These are phyloP conservation scores for Cryptococcus floricola DNA, from an alignment of 1,284 basidiomycete species.

Conservation along the genomic window DNA sequence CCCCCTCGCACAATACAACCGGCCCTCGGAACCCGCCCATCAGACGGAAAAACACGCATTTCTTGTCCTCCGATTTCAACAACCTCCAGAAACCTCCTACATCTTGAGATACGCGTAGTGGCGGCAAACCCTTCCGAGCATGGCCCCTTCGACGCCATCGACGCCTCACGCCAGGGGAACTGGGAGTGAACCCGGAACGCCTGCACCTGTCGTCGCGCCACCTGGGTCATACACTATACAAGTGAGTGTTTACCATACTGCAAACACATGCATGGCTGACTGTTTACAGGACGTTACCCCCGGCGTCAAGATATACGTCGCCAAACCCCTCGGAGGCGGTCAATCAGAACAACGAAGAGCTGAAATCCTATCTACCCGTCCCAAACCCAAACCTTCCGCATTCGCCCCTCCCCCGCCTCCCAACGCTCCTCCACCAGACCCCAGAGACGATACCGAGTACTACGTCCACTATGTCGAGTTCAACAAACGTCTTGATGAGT, in stretches of 20 bases:
- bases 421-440: slow-evolving; percentile 47
- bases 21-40: background rate
- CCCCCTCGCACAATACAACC: background rate
- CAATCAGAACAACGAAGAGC: slow-evolving; percentile 81
- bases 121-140: slow-evolving; percentile 11
- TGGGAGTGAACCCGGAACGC: slow-evolving; percentile 36
- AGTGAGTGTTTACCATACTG: slow-evolving; percentile 51
- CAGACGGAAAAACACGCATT: background rate
- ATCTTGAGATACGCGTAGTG: slow-evolving; percentile 4
- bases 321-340: slow-evolving; percentile 68
- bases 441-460: slow-evolving; percentile 74
- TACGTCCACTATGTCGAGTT: slow-evolving; percentile 97
- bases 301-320: slow-evolving; percentile 89
- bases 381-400: slow-evolving; percentile 59
- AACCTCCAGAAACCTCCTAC: background rate
- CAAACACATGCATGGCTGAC: slow-evolving; percentile 3
- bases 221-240: slow-evolving; percentile 72
- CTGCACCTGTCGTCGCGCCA: slow-evolving; percentile 57
- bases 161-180: slow-evolving; percentile 30
- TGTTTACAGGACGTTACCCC: slow-evolving; percentile 68
- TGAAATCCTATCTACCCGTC: slow-evolving; percentile 87
- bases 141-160: slow-evolving; percentile 42
- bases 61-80: slow-evolving; percentile 3
- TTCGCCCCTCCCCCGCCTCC: slow-evolving; percentile 61
- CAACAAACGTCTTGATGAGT: slow-evolving; percentile 98